Evolutionary conservation across 169 alveolate genomes (phyloP).

Genomic region (Plasmodium blacklocki): DNA sequence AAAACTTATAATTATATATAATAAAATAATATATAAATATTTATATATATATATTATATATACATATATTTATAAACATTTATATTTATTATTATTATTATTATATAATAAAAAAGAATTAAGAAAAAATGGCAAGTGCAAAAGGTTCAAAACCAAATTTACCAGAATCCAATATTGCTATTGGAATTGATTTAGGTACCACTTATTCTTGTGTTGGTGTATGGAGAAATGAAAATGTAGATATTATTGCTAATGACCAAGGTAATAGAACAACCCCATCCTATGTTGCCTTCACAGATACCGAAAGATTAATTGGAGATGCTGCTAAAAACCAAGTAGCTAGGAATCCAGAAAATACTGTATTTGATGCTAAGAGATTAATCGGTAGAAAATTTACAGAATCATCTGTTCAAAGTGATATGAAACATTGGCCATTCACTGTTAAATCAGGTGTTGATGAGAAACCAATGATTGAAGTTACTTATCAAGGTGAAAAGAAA

Average conservation of each 20-base stretch:
- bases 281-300: slow-evolving; percentile 98
- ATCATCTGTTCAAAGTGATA: slow-evolving; percentile 93
- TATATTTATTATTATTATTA: no score
- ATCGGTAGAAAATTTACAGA: slow-evolving; percentile 97
- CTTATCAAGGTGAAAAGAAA: slow-evolving; percentile 92
- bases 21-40: no score
- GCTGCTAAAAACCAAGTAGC: slow-evolving; percentile 98
- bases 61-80: no score
- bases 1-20: no score
- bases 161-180: slow-evolving; percentile 81
- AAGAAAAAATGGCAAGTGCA: slow-evolving; percentile 65
- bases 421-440: slow-evolving; percentile 96
- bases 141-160: slow-evolving; percentile 66
- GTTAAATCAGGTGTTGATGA: slow-evolving; percentile 90
- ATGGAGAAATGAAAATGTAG: slow-evolving; percentile 95
- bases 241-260: slow-evolving; percentile 98
- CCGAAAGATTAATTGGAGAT: slow-evolving; percentile 98
- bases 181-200: slow-evolving; percentile 97
- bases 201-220: slow-evolving; percentile 98
- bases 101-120: not conserved
- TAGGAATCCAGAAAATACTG: slow-evolving; percentile 96
- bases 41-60: no score
- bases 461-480: slow-evolving; percentile 92
- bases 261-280: slow-evolving; percentile 99
- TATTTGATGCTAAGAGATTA: slow-evolving; percentile 97